Evolutionary conservation across 495 filamentous ascomycete species (phyloP).

Genomic region (Echria macrotheca): DNA sequence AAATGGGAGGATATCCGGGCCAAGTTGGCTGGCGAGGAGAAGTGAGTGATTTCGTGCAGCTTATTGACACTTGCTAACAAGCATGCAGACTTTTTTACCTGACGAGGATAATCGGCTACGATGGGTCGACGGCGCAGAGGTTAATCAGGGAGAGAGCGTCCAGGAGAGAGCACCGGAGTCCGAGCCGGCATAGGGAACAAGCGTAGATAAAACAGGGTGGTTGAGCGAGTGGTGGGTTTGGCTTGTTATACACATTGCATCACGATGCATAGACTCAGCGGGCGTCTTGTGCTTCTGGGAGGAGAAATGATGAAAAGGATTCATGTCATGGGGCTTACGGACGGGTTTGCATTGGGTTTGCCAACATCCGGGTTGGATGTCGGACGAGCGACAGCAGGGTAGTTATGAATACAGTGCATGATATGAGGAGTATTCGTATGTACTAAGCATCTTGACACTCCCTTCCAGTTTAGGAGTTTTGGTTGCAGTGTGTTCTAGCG

Average conservation of each 20-base stretch:
- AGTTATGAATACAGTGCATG: too few relatives aligned
- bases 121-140: slow-evolving; percentile 32
- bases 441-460: too few relatives aligned
- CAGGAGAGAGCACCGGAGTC: slow-evolving; percentile 28
- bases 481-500: too few relatives aligned
- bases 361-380: too few relatives aligned
- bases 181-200: slow-evolving; percentile 24
- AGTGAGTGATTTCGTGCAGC: slow-evolving; percentile 28
- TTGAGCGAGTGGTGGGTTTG: not conserved
- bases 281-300: slow-evolving; percentile 5
- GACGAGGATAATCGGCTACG: slow-evolving; percentile 41
- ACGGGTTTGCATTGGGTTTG: too few relatives aligned
- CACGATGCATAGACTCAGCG: slow-evolving; percentile 12
- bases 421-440: too few relatives aligned
- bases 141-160: slow-evolving; percentile 32
- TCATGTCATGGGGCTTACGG: too few relatives aligned
- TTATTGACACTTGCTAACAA: slow-evolving; percentile 15
- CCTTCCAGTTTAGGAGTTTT: too few relatives aligned
- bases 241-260: not conserved
- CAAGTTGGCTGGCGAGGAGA: slow-evolving; percentile 55
- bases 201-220: not conserved
- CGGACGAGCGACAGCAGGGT: too few relatives aligned
- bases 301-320: too few relatives aligned
- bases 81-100: slow-evolving; percentile 38
- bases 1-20: slow-evolving; percentile 65